Evolutionary conservation across 1,139 yeast genomes (phyloP).

Genomic region (Tardiomyces depauwii): DNA sequence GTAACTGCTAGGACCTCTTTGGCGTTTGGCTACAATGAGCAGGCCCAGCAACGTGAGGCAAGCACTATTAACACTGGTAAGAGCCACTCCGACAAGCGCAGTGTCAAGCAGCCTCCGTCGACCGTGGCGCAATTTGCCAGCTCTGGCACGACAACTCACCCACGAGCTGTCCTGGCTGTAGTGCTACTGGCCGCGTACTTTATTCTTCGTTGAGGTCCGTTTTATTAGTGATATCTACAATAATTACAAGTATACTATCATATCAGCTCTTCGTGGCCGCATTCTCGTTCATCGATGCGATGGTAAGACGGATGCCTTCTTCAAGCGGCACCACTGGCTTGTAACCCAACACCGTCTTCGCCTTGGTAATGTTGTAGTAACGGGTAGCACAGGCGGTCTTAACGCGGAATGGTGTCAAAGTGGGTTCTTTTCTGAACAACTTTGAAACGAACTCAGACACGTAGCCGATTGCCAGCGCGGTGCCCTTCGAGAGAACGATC

Average conservation of each 20-base stretch:
- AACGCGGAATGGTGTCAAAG: conserved; percentile 93
- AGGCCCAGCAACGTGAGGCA: too few relatives aligned
- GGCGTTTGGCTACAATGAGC: too few relatives aligned
- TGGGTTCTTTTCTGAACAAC: conserved; percentile 69
- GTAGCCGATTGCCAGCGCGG: conserved; percentile 75
- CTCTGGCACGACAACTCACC: too few relatives aligned
- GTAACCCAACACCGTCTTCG: conserved; percentile 68
- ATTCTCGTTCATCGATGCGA: conserved; percentile 78
- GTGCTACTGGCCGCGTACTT: too few relatives aligned
- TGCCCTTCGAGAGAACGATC: conserved; percentile 56
- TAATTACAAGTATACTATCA: background rate
- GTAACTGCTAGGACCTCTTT: too few relatives aligned
- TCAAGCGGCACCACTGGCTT: conserved; percentile 71
- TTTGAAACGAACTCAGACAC: conserved; percentile 64
- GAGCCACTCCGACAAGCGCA: too few relatives aligned
- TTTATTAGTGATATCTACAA: too few relatives aligned
- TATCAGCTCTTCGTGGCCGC: background rate
- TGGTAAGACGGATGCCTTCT: conserved; percentile 68
- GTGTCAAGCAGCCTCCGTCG: too few relatives aligned
- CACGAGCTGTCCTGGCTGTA: too few relatives aligned
- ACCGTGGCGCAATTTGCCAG: too few relatives aligned
- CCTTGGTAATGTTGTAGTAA: conserved; percentile 85
- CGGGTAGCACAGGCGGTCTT: conserved; percentile 89
- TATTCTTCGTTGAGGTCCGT: too few relatives aligned
- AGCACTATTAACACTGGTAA: too few relatives aligned